These are phyloP conservation scores for Rhodomyrtus psidioides DNA, from an alignment of 441 rosid genomes.

Conservation along the genomic window DNA sequence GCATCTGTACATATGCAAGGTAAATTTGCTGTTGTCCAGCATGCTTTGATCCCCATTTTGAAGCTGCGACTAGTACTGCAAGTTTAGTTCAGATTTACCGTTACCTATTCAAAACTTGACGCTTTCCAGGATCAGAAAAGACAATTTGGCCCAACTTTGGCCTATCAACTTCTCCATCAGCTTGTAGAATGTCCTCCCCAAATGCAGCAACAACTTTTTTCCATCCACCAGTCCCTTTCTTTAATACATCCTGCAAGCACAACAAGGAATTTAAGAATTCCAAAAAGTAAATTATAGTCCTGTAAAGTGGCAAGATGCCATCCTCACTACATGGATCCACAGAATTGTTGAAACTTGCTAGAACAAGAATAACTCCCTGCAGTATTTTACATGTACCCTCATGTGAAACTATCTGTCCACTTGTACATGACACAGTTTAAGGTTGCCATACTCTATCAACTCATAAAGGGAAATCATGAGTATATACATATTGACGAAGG, in stretches of 20 bases:
- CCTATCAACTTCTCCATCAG: slow-evolving; percentile 63
- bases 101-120: slow-evolving; percentile 72
- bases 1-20: background rate
- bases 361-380: background rate
- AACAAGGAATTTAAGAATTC: background rate
- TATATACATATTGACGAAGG: background rate
- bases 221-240: slow-evolving; percentile 71
- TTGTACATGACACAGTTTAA: background rate
- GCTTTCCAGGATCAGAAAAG: slow-evolving; percentile 66
- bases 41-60: background rate
- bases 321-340: background rate
- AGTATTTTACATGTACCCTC: background rate
- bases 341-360: background rate
- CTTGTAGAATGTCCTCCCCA: slow-evolving; percentile 61
- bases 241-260: slow-evolving; percentile 55
- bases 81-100: background rate
- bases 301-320: background rate
- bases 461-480: background rate
- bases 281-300: background rate
- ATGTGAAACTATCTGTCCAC: background rate
- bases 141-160: slow-evolving; percentile 74
- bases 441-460: background rate
- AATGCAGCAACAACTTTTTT: slow-evolving; percentile 66
- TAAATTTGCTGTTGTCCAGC: background rate
- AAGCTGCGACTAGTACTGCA: background rate